Percentiles rank a stretch among this genome's conserved stretches.
Conservation (phyloP, 169 alveolate species). For the Plasmodium adleri region DNA sequence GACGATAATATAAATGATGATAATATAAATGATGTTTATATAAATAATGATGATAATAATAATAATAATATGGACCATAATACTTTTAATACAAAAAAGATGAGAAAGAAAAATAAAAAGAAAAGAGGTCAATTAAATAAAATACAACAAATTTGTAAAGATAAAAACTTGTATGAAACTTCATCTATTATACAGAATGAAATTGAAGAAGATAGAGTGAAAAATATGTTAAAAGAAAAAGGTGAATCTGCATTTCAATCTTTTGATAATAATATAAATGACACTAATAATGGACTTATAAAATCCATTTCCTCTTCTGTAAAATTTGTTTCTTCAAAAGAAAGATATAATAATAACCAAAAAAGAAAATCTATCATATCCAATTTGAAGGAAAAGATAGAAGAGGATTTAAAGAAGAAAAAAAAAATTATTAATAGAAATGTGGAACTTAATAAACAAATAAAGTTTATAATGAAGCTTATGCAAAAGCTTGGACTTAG, state of each 20-base stretch:
- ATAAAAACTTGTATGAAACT: background rate
- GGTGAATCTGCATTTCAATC: constrained; percentile 30
- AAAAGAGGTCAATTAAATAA: background rate
- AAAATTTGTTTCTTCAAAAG: constrained; percentile 3
- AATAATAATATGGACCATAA: too few species aligned
- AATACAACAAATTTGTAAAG: background rate
- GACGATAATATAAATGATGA: too few species aligned
- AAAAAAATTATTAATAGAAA: constrained; percentile 66
- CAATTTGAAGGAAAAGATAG: constrained; percentile 69
- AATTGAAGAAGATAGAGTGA: constrained; percentile 12
- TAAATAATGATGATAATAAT: too few species aligned
- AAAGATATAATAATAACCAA: constrained; percentile 35
- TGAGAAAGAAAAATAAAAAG: background rate
- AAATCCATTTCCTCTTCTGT: background rate
- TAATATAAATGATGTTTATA: too few species aligned
- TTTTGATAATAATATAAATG: constrained; percentile 40
- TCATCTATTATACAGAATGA: background rate
- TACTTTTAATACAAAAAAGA: too few species aligned
- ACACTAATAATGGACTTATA: background rate
- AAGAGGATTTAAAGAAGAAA: constrained; percentile 64
- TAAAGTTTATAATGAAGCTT: constrained; percentile 70
- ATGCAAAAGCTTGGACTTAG: constrained; percentile 76
- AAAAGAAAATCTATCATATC: constrained; percentile 73
- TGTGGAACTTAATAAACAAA: constrained; percentile 73
- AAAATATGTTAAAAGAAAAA: constrained; percentile 17